phyloP scores from a whole-genome alignment of 163 green algal species.

The Scenedesmus sp. region DNA sequence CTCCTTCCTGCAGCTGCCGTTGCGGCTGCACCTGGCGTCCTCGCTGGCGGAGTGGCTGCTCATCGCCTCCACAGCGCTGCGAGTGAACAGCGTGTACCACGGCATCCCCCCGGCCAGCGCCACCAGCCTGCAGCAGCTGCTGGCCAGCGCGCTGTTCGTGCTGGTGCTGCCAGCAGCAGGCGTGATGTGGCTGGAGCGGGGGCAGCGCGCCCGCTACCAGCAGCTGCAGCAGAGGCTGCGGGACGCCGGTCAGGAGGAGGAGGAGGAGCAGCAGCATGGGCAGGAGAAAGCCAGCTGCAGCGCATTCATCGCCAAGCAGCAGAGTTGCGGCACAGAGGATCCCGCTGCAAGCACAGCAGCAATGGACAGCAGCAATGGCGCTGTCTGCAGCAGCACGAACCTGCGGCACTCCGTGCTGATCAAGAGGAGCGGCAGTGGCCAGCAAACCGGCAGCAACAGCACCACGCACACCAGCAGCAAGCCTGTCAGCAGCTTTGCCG shows the following conservation, averaged over 20 bases:
- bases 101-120: not conserved
- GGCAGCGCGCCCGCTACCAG: not conserved
- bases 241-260: not conserved
- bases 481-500: not conserved
- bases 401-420: not conserved
- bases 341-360: not conserved
- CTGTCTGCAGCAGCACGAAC: not conserved
- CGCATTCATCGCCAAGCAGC: not conserved
- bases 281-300: not conserved
- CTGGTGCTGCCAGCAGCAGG: constrained; percentile 21
- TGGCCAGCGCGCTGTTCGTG: constrained; percentile 18
- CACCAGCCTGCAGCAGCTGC: constrained; percentile 19
- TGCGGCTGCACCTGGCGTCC: not conserved
- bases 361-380: not conserved
- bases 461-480: not conserved
- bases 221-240: not conserved
- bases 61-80: constrained; percentile 17
- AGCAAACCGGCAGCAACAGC: not conserved
- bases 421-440: not conserved
- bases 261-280: not conserved
- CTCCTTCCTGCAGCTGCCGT: not conserved
- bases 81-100: not conserved
- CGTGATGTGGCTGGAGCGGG: not conserved
- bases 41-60: constrained; percentile 17
- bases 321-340: not conserved